These are phyloP conservation scores for Arthrobotrys sinensis DNA, from an alignment of 2,329 filamentous ascomycete genomes.

Conservation along the genomic window DNA sequence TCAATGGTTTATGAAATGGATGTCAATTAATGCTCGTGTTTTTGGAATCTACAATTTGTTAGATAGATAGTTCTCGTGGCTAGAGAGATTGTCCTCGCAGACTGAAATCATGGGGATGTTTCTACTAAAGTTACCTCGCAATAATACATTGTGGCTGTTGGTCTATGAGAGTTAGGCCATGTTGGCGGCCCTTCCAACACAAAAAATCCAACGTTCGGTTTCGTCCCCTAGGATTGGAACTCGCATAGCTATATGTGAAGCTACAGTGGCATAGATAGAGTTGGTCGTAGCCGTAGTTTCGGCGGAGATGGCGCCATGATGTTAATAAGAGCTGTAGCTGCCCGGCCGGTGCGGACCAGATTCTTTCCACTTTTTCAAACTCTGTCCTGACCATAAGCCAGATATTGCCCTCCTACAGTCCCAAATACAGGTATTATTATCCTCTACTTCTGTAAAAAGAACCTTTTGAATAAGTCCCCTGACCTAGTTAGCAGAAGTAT, in stretches of 20 bases:
- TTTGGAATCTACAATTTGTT: no score
- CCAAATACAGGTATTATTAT: no score
- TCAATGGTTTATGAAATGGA: slow-evolving; percentile 7
- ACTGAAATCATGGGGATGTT: no score
- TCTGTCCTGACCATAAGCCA: no score
- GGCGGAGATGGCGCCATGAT: neutral
- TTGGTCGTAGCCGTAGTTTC: neutral
- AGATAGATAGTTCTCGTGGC: no score
- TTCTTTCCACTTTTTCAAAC: neutral
- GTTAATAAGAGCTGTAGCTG: neutral
- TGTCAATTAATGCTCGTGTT: neutral
- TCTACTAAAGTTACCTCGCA: no score
- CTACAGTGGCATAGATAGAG: neutral
- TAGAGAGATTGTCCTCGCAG: no score
- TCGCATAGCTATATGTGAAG: neutral
- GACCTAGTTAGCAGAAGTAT: no score
- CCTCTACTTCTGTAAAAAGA: no score
- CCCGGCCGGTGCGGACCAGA: neutral
- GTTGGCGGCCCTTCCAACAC: slow-evolving; percentile 26
- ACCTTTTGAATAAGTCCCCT: no score
- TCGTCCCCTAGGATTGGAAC: slow-evolving; percentile 2
- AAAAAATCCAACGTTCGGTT: slow-evolving; percentile 41
- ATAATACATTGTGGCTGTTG: no score
- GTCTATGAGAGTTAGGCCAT: neutral
- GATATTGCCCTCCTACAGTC: no score